phyloP scores from a whole-genome alignment of 352 stramenopile genomes.

The Phytophthora vignae region DNA sequence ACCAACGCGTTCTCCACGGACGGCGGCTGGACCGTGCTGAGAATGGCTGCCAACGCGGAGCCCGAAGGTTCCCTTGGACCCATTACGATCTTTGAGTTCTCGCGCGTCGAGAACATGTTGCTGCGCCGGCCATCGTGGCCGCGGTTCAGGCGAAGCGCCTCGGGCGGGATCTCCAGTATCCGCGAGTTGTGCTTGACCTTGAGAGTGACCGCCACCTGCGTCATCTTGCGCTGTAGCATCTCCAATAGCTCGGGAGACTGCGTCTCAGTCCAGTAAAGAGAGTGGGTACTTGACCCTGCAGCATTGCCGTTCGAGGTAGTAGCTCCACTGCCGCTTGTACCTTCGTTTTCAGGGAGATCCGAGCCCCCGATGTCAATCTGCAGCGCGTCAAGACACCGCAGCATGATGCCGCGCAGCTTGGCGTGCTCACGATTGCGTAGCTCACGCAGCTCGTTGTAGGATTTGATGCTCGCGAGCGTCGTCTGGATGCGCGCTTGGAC shows the following conservation, averaged over 20 bases:
- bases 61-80: slow-evolving; percentile 61
- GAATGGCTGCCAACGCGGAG: slow-evolving; percentile 53
- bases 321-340: background rate
- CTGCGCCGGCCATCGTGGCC: slow-evolving; percentile 43
- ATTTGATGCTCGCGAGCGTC: slow-evolving; percentile 38
- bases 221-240: slow-evolving; percentile 73
- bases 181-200: slow-evolving; percentile 57
- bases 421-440: slow-evolving; percentile 58
- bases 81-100: slow-evolving; percentile 65
- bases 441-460: slow-evolving; percentile 65
- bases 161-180: slow-evolving; percentile 32
- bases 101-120: slow-evolving; percentile 63
- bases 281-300: slow-evolving; percentile 11
- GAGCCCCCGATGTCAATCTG: slow-evolving; percentile 34
- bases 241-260: slow-evolving; percentile 58
- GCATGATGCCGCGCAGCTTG: slow-evolving; percentile 58
- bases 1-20: slow-evolving; percentile 55
- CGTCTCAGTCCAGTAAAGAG: slow-evolving; percentile 59
- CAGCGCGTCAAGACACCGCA: slow-evolving; percentile 70
- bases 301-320: background rate
- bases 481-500: slow-evolving; percentile 43
- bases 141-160: slow-evolving; percentile 34
- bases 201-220: slow-evolving; percentile 63
- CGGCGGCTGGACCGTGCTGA: slow-evolving; percentile 56
- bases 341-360: slow-evolving; percentile 5